These are phyloP conservation scores for Scytalidium lignicola DNA, from an alignment of 2,329 filamentous ascomycete species.

Conservation along the genomic window DNA sequence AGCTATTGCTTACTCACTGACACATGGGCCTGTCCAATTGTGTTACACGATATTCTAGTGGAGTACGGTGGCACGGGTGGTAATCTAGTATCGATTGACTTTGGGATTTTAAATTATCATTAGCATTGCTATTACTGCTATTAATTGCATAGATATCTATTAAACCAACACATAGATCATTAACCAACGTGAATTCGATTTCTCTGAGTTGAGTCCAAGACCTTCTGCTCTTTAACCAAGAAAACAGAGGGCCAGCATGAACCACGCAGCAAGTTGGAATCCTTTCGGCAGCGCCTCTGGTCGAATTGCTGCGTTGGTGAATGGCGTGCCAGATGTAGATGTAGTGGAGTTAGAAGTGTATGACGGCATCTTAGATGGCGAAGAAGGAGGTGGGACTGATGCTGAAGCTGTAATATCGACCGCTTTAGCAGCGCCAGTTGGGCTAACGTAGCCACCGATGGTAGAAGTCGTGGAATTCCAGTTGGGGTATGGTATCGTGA, in stretches of 20 bases:
- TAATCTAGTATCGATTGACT: too few relatives aligned
- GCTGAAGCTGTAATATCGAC: neutral
- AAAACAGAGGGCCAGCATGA: neutral
- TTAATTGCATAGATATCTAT: too few relatives aligned
- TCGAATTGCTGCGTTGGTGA: neutral
- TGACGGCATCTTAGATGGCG: neutral
- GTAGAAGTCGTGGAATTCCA: slow-evolving; percentile 6
- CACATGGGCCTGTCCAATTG: too few relatives aligned
- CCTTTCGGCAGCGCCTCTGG: neutral
- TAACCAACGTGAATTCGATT: too few relatives aligned
- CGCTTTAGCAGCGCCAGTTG: neutral
- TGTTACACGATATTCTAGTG: too few relatives aligned
- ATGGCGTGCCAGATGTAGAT: neutral
- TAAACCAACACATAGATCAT: too few relatives aligned
- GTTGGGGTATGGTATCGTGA: slow-evolving; percentile 7
- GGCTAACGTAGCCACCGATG: neutral
- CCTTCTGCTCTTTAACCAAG: neutral
- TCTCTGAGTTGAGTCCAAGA: too few relatives aligned
- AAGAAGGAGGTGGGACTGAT: neutral
- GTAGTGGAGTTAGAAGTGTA: neutral
- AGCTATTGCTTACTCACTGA: too few relatives aligned
- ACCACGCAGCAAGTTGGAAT: neutral
- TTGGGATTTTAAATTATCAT: too few relatives aligned
- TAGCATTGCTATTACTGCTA: too few relatives aligned
- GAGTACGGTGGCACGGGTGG: too few relatives aligned